A percentile compares a stretch with the other conserved stretches of the same genome.
Conservation (phyloP, 345 rosid genomes). For the Adansonia digitata region DNA sequence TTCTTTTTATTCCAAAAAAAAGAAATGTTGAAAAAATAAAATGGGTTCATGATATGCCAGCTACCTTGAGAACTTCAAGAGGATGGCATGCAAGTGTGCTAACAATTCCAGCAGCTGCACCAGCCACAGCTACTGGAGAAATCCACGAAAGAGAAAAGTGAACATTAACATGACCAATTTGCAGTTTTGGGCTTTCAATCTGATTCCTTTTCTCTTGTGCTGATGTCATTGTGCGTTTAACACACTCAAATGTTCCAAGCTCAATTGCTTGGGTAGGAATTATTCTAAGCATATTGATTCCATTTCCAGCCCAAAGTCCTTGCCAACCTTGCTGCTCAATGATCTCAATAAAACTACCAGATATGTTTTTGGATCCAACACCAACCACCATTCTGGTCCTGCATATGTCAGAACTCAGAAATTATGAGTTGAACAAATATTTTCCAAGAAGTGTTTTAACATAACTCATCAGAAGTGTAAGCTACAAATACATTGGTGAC, state of each 20-base stretch:
- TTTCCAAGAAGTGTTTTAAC: background rate
- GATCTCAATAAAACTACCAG: slow-evolving; percentile 85
- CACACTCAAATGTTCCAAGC: slow-evolving; percentile 86
- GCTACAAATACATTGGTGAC: background rate
- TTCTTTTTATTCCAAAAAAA: background rate
- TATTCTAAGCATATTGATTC: slow-evolving; percentile 87
- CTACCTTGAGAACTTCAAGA: slow-evolving; percentile 96
- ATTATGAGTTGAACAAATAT: background rate
- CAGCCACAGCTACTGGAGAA: slow-evolving; percentile 90
- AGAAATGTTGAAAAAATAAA: background rate
- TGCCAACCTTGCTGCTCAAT: slow-evolving; percentile 93
- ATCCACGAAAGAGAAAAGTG: slow-evolving; percentile 71
- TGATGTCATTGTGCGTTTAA: slow-evolving; percentile 76
- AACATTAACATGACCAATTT: slow-evolving; percentile 57
- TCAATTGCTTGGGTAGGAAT: slow-evolving; percentile 97
- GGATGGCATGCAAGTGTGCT: slow-evolving; percentile 97
- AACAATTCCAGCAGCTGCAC: slow-evolving; percentile 92
- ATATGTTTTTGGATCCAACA: slow-evolving; percentile 80
- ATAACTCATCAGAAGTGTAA: background rate
- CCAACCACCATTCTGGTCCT: slow-evolving; percentile 99
- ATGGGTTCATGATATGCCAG: background rate
- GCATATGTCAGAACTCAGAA: slow-evolving; percentile 19
- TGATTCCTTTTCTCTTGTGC: slow-evolving; percentile 63
- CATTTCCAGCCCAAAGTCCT: slow-evolving; percentile 98
- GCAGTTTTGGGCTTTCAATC: slow-evolving; percentile 46